Evolutionary conservation across 2,329 filamentous ascomycete species (phyloP), one percentile per base, ranked within the genome.

Genomic region (Metarhizium humberi): DNA sequence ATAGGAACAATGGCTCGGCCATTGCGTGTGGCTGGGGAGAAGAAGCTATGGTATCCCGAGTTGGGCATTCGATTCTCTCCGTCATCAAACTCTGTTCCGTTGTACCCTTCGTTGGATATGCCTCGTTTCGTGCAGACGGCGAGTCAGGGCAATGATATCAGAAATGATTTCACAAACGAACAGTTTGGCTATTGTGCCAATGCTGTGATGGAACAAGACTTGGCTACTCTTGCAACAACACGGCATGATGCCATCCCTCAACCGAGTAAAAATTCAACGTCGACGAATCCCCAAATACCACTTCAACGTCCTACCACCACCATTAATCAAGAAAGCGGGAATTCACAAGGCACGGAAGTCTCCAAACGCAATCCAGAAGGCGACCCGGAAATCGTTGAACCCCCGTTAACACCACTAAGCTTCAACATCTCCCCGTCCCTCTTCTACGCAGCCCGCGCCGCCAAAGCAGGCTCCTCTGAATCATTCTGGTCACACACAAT

Each of bases 401-500:
- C 64, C 6, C 68, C 68, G 4, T 56, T 55, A 4, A 67, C 68
- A 13, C 57, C 59, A 6, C 54, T 67, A 30, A 58, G 60, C 30
- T 72, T 67, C 58, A 66, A 63, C 45, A 67, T 72, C 14, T 63
- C 64, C 16, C 53, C 58, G 18, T 58, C 66, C 1, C 59, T 63
- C 36, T 71, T 70, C 54, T 56, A 66, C 40, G 70, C 71, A 1
- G 82, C 82, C 2, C 77, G 74, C 57, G 64, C 70, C 4, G 77
- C 79, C 1, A 61, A 68, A 0, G 60, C 69, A 5, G 79, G 73
- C 10, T 72, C 74, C 0, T 63, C 69, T 1, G 70, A 69, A 50
- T 85, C 82, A 0, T 88, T 76, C 66, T 94, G 87, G 87, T 82
- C 79, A 2, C 81, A 91, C 66, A 74, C 65, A 1, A 68, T 90